These are phyloP conservation scores for Aspergillus sclerotioniger DNA, from an alignment of 495 filamentous ascomycete species.

Conservation along the genomic window DNA sequence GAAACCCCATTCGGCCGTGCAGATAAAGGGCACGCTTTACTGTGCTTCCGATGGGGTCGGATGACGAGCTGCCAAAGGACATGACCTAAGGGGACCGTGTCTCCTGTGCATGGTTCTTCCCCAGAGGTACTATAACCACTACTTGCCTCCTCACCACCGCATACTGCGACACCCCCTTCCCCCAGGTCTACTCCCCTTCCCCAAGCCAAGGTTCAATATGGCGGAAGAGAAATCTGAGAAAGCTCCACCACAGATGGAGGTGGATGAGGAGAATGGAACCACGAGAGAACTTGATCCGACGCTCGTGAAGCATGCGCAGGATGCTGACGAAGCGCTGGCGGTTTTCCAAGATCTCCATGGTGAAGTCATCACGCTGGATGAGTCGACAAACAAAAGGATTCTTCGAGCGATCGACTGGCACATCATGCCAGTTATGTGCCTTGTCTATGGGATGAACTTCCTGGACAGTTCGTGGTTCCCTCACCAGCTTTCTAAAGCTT, in stretches of 20 bases:
- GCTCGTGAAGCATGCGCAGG: slow-evolving; percentile 51
- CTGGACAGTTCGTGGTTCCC: slow-evolving; percentile 50
- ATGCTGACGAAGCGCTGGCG: slow-evolving; percentile 62
- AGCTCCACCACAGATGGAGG: slow-evolving; percentile 12
- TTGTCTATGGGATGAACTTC: slow-evolving; percentile 63
- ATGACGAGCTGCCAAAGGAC: neutral
- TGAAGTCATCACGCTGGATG: slow-evolving; percentile 51
- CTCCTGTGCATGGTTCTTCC: neutral
- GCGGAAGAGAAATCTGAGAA: slow-evolving; percentile 26
- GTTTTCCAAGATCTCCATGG: slow-evolving; percentile 49
- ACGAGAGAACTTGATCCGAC: slow-evolving; percentile 30
- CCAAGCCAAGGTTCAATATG: slow-evolving; percentile 17
- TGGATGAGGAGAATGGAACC: slow-evolving; percentile 27
- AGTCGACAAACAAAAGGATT: slow-evolving; percentile 53
- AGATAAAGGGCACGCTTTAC: neutral
- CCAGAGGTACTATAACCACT: neutral
- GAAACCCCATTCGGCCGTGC: neutral
- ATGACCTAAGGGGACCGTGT: neutral
- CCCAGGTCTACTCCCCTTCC: neutral
- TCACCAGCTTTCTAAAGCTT: neutral
- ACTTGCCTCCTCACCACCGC: neutral
- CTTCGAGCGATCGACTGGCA: slow-evolving; percentile 58
- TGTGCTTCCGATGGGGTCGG: neutral
- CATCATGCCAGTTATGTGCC: slow-evolving; percentile 62
- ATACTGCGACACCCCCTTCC: slow-evolving; percentile 4